Conservation (phyloP, 2,329 filamentous ascomycete species). For the Penicillium concentricum region DNA sequence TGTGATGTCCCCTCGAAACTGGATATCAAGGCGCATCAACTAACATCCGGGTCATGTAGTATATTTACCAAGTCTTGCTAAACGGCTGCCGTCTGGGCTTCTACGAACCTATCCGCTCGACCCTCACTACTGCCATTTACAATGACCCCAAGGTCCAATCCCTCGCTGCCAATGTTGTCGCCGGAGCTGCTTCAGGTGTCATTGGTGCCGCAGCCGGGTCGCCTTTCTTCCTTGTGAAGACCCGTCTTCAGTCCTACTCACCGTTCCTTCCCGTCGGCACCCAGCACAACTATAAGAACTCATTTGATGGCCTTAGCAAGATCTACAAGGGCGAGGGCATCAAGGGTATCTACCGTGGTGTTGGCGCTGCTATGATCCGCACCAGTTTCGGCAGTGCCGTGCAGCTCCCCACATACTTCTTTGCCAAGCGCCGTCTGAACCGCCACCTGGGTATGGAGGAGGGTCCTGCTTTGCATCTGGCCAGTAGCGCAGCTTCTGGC, state of each 20-base stretch:
- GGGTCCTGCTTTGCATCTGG: constrained; percentile 81
- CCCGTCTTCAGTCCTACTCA: constrained; percentile 88
- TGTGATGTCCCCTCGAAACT: constrained; percentile 9
- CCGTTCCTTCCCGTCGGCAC: constrained; percentile 91
- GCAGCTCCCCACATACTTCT: constrained; percentile 96
- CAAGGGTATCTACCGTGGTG: constrained; percentile 81
- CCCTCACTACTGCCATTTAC: constrained; percentile 68
- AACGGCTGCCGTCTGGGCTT: constrained; percentile 96
- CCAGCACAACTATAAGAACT: constrained; percentile 90
- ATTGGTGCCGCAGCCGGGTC: constrained; percentile 90
- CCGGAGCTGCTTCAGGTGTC: constrained; percentile 83
- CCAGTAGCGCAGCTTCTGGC: constrained; percentile 84
- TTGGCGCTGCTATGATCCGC: constrained; percentile 89
- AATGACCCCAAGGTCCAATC: constrained; percentile 74
- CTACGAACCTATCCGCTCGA: constrained; percentile 88
- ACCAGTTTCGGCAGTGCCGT: constrained; percentile 96
- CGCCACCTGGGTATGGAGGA: constrained; percentile 86
- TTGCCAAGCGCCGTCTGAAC: constrained; percentile 83
- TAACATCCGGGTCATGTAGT: constrained; percentile 47
- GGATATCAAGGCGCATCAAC: background rate
- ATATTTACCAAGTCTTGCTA: constrained; percentile 92
- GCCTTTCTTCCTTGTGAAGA: constrained; percentile 98
- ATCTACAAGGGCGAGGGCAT: constrained; percentile 79
- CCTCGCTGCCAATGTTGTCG: constrained; percentile 88
- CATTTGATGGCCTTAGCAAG: constrained; percentile 74